Evolutionary conservation across 139 green algal species (phyloP), one percentile per base, ranked within the genome.

Genomic region (Yamagishiella unicocca): DNA sequence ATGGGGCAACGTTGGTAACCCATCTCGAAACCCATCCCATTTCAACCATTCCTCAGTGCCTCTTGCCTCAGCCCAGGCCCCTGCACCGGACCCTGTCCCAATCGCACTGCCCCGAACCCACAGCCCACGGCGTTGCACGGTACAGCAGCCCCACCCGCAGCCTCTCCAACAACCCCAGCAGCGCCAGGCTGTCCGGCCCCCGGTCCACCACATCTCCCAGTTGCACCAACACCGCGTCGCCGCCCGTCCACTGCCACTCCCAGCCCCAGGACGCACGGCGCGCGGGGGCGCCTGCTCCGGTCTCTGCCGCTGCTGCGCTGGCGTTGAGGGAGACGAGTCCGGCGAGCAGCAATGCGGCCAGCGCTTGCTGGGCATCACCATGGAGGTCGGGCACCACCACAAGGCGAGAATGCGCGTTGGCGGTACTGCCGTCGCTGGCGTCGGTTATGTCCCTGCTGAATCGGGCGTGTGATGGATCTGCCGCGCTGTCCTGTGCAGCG

Each of bases 191-290:
- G 66, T 82, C 31, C 0, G 75, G 31, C 10, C 89, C 89, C 33
- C 89, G 79, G 66, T 92, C 89, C 9, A 91, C 81, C n/a, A 92
- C 50, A 33, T 92, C 89, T 0, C 89, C 89, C 62, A 89, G 55
- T 81, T 92, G 89, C 27, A 87, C 67, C 31, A 87, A 55, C 82
- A 87, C 66, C 25, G 45, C 29, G 9, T 80, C 67, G 50, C 82
- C 82, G 50, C 67, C 82, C 0, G 46, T 25, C 82, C 82, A 87
- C 25, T 17, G n/a, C 78, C 80, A 86, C 43, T 76, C 61, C 43
- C 61, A 33, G 3, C 12, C 7, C 42, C 43, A 40, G 10, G 21
- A 27, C 3, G 2, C 76, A 3, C 24, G 37, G 12, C 22, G 12
- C 12, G 27, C 21, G n/a, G 45, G 27, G 17, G 17, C 50, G 6